Base-by-base conservation (phyloP, 2,329 filamentous ascomycete species). In the Ophiosphaerella narmari region DNA sequence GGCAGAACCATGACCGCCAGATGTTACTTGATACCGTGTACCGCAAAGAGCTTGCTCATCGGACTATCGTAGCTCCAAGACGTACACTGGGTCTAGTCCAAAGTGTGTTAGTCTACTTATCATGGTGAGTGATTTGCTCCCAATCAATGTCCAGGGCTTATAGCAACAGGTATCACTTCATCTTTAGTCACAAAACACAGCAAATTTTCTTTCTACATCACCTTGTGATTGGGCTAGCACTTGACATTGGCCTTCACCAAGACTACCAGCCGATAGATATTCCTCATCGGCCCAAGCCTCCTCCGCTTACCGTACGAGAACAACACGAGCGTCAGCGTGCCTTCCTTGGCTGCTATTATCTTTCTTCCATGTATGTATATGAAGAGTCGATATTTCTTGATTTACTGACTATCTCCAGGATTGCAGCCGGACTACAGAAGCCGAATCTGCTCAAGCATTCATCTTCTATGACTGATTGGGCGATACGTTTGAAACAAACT, bases 151-250 rank as follows among this genome's bases (percentile, higher is more conserved):
- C n/a, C n/a, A 32, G 32, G 8, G 29, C 39, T 41, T 5, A 63
- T 14, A 16, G 2, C 1, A 3, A 3, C 35, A 71, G 67, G 64
- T 71, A 72, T 35, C 68, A 71, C 33, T 72, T 68, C 26, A 55
- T 70, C 0, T 71, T 71, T 33, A 70, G 65, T 38, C 68, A 71
- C 47, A 70, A 70, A 39, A 71, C 68, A 7, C 67, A 72, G 43
- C 67, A 68, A 33, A 68, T 65, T 13, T 68, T 67, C 38, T 66
- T 67, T 16, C 45, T 72, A 2, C 62, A 70, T 21, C 66, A 71
- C 32, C 52, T 71, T 11, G 61, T 66, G 2, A 58, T 67, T 47
- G 67, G 67, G 0, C 46, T 72, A 16, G 63, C 68, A 6, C 53
- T 71, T 24, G 70, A 72, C 18, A 63, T 71, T 13, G 66, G 63